A percentile compares a stretch with the other conserved stretches of the same genome.
phyloP scores from a whole-genome alignment of 176 grass and related monocot species.

The Triticum dicoccoides region DNA sequence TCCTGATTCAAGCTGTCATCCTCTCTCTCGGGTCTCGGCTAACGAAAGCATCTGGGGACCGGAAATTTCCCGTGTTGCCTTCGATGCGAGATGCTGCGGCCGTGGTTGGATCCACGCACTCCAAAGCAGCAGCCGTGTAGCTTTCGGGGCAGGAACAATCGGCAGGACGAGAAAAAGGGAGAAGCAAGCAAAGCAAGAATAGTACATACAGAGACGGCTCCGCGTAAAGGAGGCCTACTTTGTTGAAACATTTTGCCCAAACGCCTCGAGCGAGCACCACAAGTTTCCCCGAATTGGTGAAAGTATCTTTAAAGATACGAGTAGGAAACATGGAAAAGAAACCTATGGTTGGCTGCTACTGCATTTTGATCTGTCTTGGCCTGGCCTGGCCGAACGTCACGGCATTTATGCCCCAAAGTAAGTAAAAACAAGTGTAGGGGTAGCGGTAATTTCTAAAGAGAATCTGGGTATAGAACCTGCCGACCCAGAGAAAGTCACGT shows the following conservation, averaged over 20 bases:
- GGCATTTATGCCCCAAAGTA: no score
- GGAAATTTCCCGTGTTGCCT: background rate
- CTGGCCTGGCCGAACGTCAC: no score
- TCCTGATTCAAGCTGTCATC: background rate
- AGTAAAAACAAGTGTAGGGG: no score
- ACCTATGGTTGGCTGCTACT: background rate
- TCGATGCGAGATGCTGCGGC: constrained; percentile 3
- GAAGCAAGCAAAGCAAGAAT: background rate
- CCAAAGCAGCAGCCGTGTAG: background rate
- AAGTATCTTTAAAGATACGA: background rate
- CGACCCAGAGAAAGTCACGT: no score
- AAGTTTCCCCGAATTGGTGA: background rate
- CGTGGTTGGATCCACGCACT: background rate
- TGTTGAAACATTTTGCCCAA: constrained; percentile 5
- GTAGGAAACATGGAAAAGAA: background rate
- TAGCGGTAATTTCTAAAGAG: no score
- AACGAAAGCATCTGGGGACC: background rate
- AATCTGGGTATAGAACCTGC: no score
- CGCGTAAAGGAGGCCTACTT: background rate
- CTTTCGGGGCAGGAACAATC: background rate
- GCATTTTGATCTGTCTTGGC: background rate
- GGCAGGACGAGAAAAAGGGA: background rate
- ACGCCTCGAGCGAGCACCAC: background rate
- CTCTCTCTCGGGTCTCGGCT: background rate
- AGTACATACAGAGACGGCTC: no score